These are phyloP conservation scores for Metrosideros polymorpha DNA, from an alignment of 441 rosid genomes.

Conservation along the genomic window DNA sequence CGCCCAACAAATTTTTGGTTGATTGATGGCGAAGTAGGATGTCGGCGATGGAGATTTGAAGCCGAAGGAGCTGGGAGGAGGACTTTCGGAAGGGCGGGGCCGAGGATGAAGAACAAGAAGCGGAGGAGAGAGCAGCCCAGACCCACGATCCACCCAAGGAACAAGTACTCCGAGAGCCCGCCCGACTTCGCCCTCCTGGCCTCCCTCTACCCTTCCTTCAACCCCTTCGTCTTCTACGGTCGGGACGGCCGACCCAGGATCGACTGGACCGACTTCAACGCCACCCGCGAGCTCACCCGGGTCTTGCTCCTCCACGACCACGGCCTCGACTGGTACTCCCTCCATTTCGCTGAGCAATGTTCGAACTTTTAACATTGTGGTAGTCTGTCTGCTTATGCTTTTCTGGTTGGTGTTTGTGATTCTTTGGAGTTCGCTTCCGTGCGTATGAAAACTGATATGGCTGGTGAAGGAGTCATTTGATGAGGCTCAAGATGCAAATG, in stretches of 20 bases:
- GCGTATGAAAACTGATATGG: neutral
- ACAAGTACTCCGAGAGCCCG: conserved; percentile 65
- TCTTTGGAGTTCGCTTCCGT: neutral
- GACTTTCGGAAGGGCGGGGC: neutral
- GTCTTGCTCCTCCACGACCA: conserved; percentile 73
- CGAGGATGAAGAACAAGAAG: conserved; percentile 36
- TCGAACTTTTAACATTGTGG: neutral
- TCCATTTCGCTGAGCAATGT: neutral
- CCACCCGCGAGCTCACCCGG: conserved; percentile 86
- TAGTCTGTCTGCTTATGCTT: neutral
- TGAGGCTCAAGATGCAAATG: neutral
- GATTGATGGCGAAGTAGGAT: rapidly evolving
- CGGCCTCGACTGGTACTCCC: conserved; percentile 44
- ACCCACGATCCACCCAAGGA: conserved; percentile 51
- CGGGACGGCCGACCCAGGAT: conserved; percentile 60
- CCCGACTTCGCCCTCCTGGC: conserved; percentile 74
- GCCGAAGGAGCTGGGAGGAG: neutral
- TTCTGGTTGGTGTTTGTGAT: neutral
- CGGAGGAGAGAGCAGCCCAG: conserved; percentile 33
- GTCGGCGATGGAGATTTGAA: neutral
- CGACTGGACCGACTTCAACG: conserved; percentile 87
- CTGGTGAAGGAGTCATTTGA: neutral
- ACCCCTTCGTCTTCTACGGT: conserved; percentile 57
- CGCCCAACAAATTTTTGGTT: neutral
- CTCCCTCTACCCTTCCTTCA: conserved; percentile 67